A percentile compares a stretch with the other conserved stretches of the same genome.
Conservation (phyloP, 1,284 basidiomycete genomes). For the Naganishia liquefaciens region DNA sequence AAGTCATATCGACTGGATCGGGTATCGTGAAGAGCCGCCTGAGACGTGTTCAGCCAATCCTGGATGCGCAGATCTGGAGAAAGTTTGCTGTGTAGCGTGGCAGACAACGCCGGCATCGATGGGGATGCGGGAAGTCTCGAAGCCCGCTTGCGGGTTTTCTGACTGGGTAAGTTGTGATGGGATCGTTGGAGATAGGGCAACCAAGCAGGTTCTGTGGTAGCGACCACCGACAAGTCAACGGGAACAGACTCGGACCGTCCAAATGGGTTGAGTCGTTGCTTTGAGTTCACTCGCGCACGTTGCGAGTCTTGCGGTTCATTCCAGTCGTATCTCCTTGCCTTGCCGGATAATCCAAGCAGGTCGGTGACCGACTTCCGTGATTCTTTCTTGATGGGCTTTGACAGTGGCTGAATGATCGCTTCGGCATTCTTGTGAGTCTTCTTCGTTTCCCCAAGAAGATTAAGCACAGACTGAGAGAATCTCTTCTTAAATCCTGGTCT, state of each 20-base stretch:
- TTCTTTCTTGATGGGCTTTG: slow-evolving; percentile 11
- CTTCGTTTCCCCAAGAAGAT: slow-evolving; percentile 23
- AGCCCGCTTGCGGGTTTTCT: neutral
- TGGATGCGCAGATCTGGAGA: slow-evolving; percentile 14
- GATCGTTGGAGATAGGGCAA: neutral
- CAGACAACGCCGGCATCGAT: slow-evolving; percentile 26
- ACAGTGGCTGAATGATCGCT: neutral
- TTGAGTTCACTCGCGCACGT: neutral
- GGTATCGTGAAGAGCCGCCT: slow-evolving; percentile 6
- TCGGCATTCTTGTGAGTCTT: neutral
- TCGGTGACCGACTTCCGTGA: slow-evolving; percentile 14
- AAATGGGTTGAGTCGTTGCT: slow-evolving; percentile 7
- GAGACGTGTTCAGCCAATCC: slow-evolving; percentile 23
- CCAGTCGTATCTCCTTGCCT: slow-evolving; percentile 11
- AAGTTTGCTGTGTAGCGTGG: neutral
- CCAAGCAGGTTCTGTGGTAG: no score
- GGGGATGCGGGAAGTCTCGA: slow-evolving; percentile 17
- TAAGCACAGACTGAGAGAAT: slow-evolving; percentile 29
- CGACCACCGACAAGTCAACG: neutral
- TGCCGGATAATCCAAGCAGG: slow-evolving; percentile 10
- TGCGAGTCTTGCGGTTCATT: neutral
- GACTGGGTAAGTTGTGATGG: neutral
- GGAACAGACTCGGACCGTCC: slow-evolving; percentile 3
- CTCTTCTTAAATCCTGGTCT: slow-evolving; percentile 24
- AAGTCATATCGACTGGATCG: slow-evolving; percentile 4